Percentiles rank a stretch among this genome's conserved stretches.
These are phyloP conservation scores for Elsinoe batatas DNA, from an alignment of 2,329 filamentous ascomycete species.

Conservation along the genomic window DNA sequence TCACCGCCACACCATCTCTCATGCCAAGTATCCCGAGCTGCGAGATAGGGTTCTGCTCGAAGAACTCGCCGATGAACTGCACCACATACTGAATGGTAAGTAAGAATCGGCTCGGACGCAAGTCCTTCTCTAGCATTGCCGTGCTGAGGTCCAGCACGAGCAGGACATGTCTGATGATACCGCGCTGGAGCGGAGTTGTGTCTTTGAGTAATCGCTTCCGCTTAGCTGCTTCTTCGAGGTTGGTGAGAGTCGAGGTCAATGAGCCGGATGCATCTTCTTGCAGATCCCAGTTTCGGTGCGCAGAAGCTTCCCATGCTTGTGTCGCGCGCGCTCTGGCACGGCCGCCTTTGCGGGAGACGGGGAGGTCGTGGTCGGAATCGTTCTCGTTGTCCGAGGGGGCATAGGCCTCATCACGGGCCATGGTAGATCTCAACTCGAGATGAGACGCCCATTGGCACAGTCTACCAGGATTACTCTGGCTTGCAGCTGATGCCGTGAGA, in stretches of 20 bases:
- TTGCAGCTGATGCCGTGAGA: too few relatives aligned
- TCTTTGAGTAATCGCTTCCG: conserved; percentile 67
- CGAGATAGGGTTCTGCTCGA: conserved; percentile 96
- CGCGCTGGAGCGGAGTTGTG: conserved; percentile 88
- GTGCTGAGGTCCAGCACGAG: conserved; percentile 85
- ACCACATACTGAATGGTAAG: conserved; percentile 73
- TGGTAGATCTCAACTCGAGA: too few relatives aligned
- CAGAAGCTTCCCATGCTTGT: conserved; percentile 26
- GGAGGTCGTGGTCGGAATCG: conserved; percentile 8
- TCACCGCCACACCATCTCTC: conserved; percentile 78
- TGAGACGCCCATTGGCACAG: too few relatives aligned
- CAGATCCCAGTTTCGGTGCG: conserved; percentile 24
- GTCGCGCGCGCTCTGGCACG: conserved; percentile 16
- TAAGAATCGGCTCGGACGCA: conserved; percentile 77
- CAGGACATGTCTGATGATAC: conserved; percentile 93
- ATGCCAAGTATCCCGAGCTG: conserved; percentile 89
- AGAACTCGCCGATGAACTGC: conserved; percentile 87
- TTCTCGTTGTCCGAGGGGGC: conserved; percentile 1
- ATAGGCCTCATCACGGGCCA: background rate
- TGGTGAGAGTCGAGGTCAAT: conserved; percentile 27
- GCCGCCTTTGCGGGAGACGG: background rate
- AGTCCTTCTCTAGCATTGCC: conserved; percentile 90
- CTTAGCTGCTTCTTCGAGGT: conserved; percentile 29
- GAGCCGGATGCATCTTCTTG: conserved; percentile 27
- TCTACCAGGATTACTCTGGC: too few relatives aligned